phyloP scores from a whole-genome alignment of 768 basidiomycete genomes.

The Russula ochroleuca region DNA sequence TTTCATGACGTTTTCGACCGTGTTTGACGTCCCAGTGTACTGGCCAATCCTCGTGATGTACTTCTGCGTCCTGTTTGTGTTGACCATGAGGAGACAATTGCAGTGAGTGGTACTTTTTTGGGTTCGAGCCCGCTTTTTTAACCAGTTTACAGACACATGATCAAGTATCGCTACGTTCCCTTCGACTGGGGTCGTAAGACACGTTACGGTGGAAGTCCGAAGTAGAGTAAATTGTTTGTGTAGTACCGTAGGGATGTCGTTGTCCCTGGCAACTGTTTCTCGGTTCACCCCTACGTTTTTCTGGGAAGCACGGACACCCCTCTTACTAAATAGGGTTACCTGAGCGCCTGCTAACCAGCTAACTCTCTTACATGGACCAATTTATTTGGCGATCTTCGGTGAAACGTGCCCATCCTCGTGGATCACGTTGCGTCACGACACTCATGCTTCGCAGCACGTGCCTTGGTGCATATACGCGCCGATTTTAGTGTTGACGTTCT shows the following conservation, averaged over 20 bases:
- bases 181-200: constrained; percentile 95
- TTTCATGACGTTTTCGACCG: constrained; percentile 72
- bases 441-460: no score
- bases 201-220: constrained; percentile 61
- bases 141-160: constrained; percentile 76
- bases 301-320: constrained; percentile 1
- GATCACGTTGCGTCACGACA: no score
- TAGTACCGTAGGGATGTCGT: not conserved
- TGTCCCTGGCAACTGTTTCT: not conserved
- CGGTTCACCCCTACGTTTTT: not conserved
- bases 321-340: not conserved
- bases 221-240: constrained; percentile 35
- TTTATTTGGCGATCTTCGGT: no score
- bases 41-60: constrained; percentile 99
- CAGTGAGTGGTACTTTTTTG: constrained; percentile 56
- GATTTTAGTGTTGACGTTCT: no score
- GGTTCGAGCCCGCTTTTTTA: not conserved
- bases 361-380: not conserved
- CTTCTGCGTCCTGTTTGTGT: constrained; percentile 89
- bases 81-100: constrained; percentile 95
- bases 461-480: no score
- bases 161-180: constrained; percentile 96
- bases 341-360: not conserved
- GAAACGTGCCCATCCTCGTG: no score
- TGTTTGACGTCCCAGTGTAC: constrained; percentile 96